Base-by-base conservation (phyloP, 148 eudicot species). In the Oxyria digyna region DNA sequence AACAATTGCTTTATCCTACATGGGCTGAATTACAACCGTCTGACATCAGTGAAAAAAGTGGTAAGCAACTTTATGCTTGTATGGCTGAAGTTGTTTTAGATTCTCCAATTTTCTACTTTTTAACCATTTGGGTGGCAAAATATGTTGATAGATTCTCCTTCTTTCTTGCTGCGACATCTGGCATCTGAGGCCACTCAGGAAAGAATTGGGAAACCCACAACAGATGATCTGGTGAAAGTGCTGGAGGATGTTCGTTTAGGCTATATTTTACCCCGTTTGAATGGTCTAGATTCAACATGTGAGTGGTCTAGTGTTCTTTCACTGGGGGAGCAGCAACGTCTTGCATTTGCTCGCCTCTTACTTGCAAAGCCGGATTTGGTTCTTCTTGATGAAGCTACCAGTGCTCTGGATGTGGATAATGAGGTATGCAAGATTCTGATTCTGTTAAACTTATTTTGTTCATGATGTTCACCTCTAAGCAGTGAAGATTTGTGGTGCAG, bases 251-350 rank as follows among this genome's bases (percentile, higher is more conserved):
- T 93, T 75, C 85, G 88, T 54, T 88, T 93, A 43, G 89, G 88
- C 68, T 87, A 89, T 73, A 55, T 93, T 71, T 32, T 87, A 42
- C 73, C 89, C 68, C 95, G 96, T 21, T 77, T 79, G 74, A 71
- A 75, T 33, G 82, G 91, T 75, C 85, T 93, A 29, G 98, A 93
- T 77, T 74, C 87, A 46, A 78, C 71, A 13, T 77, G 79, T 42
- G 98, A 93, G 71, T 93, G 98, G 98, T 89, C 98, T 62, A 89
- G 96, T 73, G 86, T 89, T 80, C 95, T 93, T 66, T 93, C 96
- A 43, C 76, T 93, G 42, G 98, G 98, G 59, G 98, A 93, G 85
- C 98, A 93, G 76, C 98, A 93, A 71, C 89, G 98, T 17, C 95
- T 93, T 67, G 98, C 98, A 55, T 93, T 89, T 87, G 98, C 94